Evolutionary conservation across 306 rosid genomes (phyloP).

Genomic region (Lablab purpureus): DNA sequence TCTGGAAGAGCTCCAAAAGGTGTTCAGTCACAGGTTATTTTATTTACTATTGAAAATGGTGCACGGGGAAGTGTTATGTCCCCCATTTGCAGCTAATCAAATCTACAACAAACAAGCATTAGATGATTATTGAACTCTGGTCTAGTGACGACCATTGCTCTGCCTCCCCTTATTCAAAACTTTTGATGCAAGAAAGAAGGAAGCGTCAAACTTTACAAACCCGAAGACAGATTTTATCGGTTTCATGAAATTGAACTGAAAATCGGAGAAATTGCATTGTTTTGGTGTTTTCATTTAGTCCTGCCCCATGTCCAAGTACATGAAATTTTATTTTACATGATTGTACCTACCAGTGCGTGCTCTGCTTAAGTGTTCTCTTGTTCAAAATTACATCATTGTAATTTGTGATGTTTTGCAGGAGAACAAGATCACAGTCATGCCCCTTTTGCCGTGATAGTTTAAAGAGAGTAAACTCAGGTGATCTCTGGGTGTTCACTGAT

Average conservation of each 20-base stretch:
- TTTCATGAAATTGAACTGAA: background rate
- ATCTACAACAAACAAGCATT: background rate
- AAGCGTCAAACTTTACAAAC: background rate
- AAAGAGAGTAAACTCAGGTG: conserved; percentile 86
- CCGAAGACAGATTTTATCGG: background rate
- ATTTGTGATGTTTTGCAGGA: conserved; percentile 61
- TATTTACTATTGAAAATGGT: background rate
- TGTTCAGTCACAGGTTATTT: background rate
- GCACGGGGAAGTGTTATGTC: background rate
- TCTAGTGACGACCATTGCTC: background rate
- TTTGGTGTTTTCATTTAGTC: background rate
- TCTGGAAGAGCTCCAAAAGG: background rate
- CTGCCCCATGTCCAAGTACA: background rate
- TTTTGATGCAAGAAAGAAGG: background rate
- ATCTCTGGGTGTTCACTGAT: conserved; percentile 91
- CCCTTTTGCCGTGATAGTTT: conserved; percentile 97
- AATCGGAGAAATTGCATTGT: background rate
- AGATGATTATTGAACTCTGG: background rate
- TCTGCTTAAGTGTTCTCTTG: background rate
- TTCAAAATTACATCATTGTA: conserved; percentile 4
- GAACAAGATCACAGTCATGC: conserved; percentile 87
- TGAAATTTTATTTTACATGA: background rate
- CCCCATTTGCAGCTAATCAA: background rate
- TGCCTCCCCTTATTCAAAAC: background rate
- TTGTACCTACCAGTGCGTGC: background rate